Percentiles rank a stretch among this genome's conserved stretches.
Evolutionary conservation across 2,329 filamentous ascomycete genomes (phyloP).

Genomic region (Mycocentrospora acerina): DNA sequence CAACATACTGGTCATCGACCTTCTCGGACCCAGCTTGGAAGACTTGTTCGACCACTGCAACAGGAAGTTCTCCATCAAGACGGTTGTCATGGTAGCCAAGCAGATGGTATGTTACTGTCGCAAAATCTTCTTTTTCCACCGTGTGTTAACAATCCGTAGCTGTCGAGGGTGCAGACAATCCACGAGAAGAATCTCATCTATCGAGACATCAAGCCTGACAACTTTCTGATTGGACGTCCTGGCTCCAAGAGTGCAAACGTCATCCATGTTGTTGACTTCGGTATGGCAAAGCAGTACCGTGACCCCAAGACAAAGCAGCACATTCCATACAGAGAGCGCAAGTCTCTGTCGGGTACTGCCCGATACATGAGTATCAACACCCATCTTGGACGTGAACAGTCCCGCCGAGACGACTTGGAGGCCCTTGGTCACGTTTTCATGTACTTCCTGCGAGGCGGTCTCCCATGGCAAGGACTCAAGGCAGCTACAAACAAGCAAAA

Average conservation of each 20-base stretch:
- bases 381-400: conserved; percentile 93
- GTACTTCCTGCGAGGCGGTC: conserved; percentile 67
- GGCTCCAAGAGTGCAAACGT: conserved; percentile 94
- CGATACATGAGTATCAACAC: conserved; percentile 99
- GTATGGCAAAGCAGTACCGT: conserved; percentile 99
- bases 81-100: conserved; percentile 98
- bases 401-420: conserved; percentile 91
- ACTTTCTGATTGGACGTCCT: conserved; percentile 94
- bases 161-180: conserved; percentile 89
- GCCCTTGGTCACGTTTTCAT: conserved; percentile 72
- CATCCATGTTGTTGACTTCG: conserved; percentile 98
- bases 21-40: conserved; percentile 91
- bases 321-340: conserved; percentile 95
- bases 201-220: conserved; percentile 98
- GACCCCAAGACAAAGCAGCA: conserved; percentile 99
- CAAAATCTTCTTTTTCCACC: background rate
- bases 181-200: conserved; percentile 99
- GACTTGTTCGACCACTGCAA: conserved; percentile 98
- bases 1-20: conserved; percentile 97
- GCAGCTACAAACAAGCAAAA: conserved; percentile 86
- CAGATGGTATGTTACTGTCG: conserved; percentile 76
- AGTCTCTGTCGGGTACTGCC: conserved; percentile 93
- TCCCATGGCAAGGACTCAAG: conserved; percentile 69
- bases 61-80: conserved; percentile 92
- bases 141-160: conserved; percentile 48